Evolutionary conservation across 352 stramenopile species (phyloP).

Genomic region (Pythium rhizo-oryzae): DNA sequence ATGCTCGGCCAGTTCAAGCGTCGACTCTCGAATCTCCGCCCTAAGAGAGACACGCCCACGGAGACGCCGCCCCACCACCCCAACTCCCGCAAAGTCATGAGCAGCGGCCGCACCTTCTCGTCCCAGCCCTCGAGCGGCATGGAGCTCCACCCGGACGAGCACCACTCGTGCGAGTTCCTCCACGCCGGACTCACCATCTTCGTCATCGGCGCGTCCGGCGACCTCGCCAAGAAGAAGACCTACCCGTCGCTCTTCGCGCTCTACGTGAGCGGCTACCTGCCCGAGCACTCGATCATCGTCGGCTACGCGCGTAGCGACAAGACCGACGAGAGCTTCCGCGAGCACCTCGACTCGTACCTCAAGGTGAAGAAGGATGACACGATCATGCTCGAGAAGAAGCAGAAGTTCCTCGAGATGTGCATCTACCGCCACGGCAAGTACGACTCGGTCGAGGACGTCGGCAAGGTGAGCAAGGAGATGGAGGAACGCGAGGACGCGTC

Average conservation of each 20-base stretch:
- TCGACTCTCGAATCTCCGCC: slow-evolving; percentile 26
- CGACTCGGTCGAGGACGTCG: slow-evolving; percentile 83
- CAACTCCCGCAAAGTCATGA: slow-evolving; percentile 16
- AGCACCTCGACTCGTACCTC: slow-evolving; percentile 71
- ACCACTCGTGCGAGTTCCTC: slow-evolving; percentile 70
- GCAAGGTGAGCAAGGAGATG: slow-evolving; percentile 75
- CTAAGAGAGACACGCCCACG: slow-evolving; percentile 13
- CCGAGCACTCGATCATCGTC: slow-evolving; percentile 81
- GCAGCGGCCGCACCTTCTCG: not conserved
- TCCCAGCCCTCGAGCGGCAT: slow-evolving; percentile 14
- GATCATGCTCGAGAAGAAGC: slow-evolving; percentile 41
- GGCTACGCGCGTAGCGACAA: slow-evolving; percentile 85
- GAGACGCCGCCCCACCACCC: not conserved
- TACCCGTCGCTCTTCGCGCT: slow-evolving; percentile 92
- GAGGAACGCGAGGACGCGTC: slow-evolving; percentile 54
- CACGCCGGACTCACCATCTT: slow-evolving; percentile 77
- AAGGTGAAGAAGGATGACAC: slow-evolving; percentile 59
- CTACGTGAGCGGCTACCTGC: slow-evolving; percentile 79
- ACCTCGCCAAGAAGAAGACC: slow-evolving; percentile 93
- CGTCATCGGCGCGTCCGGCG: slow-evolving; percentile 86
- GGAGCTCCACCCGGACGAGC: slow-evolving; percentile 46
- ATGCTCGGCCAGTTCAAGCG: slow-evolving; percentile 25
- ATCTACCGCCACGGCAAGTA: slow-evolving; percentile 83
- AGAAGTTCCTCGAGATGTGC: slow-evolving; percentile 75
- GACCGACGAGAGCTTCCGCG: slow-evolving; percentile 84